Percentiles rank a stretch among this genome's conserved stretches.
Conservation (phyloP, 148 eudicot genomes). For the Nepenthes mirabilis region DNA sequence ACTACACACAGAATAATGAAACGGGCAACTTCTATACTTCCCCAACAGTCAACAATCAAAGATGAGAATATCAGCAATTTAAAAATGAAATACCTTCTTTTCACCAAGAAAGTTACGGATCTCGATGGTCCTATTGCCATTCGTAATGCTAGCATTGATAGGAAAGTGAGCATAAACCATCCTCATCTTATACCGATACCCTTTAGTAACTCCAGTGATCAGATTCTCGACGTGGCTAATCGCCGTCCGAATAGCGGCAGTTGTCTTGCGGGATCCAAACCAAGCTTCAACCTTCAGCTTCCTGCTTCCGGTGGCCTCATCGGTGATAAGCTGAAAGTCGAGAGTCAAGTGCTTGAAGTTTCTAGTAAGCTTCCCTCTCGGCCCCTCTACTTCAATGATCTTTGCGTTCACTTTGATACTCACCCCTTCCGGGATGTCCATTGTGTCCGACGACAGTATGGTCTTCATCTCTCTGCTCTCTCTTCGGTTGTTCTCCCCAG, state of each 20-base stretch:
- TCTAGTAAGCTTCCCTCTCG: conserved; percentile 36
- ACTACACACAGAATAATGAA: too few species aligned
- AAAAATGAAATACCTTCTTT: conserved; percentile 29
- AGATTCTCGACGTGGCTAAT: conserved; percentile 40
- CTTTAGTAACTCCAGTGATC: conserved; percentile 42
- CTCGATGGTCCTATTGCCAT: conserved; percentile 29
- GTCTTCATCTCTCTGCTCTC: conserved; percentile 35
- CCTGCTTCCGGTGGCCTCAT: conserved; percentile 26
- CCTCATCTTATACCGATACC: conserved; percentile 55
- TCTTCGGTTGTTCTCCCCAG: conserved; percentile 6
- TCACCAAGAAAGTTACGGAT: conserved; percentile 64
- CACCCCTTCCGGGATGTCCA: conserved; percentile 64
- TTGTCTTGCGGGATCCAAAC: conserved; percentile 48
- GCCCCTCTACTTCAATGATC: conserved; percentile 39
- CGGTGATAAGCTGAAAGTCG: conserved; percentile 37
- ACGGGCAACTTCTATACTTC: too few species aligned
- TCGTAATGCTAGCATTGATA: conserved; percentile 45
- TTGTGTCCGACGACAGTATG: conserved; percentile 35
- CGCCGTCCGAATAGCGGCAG: conserved; percentile 56
- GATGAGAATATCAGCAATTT: neutral
- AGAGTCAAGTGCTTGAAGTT: conserved; percentile 63
- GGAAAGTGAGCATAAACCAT: conserved; percentile 73
- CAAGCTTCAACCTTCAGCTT: conserved; percentile 47
- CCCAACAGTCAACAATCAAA: too few species aligned
- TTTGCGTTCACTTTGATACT: conserved; percentile 41